phyloP scores from a whole-genome alignment of 169 alveolate genomes.

The Theileria orientalis region DNA sequence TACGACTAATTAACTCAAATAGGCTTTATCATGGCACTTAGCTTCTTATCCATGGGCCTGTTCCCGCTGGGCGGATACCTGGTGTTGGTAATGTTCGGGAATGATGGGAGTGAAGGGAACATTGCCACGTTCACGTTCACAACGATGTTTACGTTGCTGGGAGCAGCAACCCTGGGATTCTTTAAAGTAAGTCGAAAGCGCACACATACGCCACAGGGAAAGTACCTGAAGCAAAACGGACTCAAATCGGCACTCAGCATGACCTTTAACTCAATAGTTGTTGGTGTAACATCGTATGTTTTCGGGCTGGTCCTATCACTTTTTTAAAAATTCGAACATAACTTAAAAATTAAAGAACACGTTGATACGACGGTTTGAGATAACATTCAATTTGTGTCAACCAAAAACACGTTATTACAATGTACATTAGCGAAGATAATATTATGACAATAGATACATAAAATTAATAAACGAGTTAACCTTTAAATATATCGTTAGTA shows the following conservation, averaged over 20 bases:
- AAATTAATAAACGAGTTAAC: no score
- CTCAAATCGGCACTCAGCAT: conserved; percentile 37
- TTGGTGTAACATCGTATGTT: conserved; percentile 34
- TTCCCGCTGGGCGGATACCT: conserved; percentile 84
- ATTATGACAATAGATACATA: no score
- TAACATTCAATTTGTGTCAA: no score
- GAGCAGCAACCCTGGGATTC: conserved; percentile 54
- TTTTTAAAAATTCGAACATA: not conserved
- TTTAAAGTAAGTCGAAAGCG: conserved; percentile 45
- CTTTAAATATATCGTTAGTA: no score
- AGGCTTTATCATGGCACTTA: conserved; percentile 83
- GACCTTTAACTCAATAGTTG: conserved; percentile 51
- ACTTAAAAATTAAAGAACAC: no score
- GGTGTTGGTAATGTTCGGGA: conserved; percentile 53
- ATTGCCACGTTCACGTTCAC: conserved; percentile 31
- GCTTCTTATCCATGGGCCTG: conserved; percentile 83
- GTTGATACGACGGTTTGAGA: no score
- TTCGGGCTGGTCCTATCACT: conserved; percentile 26
- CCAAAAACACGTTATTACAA: no score
- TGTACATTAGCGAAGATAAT: no score
- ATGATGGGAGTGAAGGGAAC: not conserved
- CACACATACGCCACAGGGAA: conserved; percentile 25
- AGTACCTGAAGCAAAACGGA: conserved; percentile 49
- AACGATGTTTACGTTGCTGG: conserved; percentile 39
- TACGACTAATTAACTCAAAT: not conserved